Conservation (phyloP, 192 early-diverging fungal species). For the Kappamyces sp. region DNA sequence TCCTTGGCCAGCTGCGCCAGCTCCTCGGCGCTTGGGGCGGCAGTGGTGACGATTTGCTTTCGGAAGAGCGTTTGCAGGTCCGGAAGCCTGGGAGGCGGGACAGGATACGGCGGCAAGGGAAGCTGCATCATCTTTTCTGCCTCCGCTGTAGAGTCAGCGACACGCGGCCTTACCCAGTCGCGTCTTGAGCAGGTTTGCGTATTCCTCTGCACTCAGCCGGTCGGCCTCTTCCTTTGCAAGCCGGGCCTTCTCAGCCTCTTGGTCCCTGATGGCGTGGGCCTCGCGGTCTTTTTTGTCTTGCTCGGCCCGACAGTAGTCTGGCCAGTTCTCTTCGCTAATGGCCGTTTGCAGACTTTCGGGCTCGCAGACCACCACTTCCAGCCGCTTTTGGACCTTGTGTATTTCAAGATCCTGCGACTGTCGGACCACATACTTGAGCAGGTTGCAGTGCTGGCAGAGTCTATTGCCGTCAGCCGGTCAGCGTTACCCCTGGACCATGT, state of each 20-base stretch:
- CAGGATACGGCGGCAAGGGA: constrained; percentile 11
- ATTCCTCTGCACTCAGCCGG: neutral
- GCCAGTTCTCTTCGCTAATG: constrained; percentile 11
- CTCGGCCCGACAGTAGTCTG: neutral
- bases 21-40: neutral
- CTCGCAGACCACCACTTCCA: neutral
- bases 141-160: neutral
- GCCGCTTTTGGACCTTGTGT: neutral
- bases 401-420: constrained; percentile 8
- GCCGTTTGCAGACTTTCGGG: neutral
- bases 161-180: no score
- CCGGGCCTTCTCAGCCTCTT: neutral
- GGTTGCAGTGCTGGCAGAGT: neutral
- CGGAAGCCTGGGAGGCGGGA: neutral
- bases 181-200: no score
- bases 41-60: neutral
- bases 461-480: neutral
- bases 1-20: no score
- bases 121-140: neutral
- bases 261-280: neutral
- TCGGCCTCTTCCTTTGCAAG: neutral
- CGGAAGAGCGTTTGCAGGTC: neutral
- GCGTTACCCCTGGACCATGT: neutral
- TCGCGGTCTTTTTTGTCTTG: constrained; percentile 3
- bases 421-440: neutral